Conservation (phyloP, 768 basidiomycete species). For the Serendipita sp. region DNA sequence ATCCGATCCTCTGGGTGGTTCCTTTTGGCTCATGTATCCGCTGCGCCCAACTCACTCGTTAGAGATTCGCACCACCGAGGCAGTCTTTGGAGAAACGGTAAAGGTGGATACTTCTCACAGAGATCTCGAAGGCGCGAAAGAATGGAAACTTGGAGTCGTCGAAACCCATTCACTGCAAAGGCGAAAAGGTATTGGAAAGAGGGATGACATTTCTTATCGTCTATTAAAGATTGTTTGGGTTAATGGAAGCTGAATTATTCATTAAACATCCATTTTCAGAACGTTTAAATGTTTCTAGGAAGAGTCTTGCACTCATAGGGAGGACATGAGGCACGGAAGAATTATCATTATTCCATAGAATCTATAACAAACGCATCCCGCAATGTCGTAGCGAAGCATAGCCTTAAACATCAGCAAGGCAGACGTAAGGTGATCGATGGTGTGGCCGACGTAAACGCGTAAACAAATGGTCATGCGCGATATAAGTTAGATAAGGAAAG, state of each 20-base stretch:
- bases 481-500: too few species aligned
- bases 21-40: slow-evolving; percentile 64
- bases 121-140: slow-evolving; percentile 6
- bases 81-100: slow-evolving; percentile 41
- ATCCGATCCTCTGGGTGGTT: slow-evolving; percentile 19
- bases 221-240: slow-evolving; percentile 64
- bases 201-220: slow-evolving; percentile 53
- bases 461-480: too few species aligned
- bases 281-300: too few species aligned
- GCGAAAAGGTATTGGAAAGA: slow-evolving; percentile 42
- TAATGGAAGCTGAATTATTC: slow-evolving; percentile 10
- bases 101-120: slow-evolving; percentile 14
- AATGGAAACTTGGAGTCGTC: slow-evolving; percentile 30
- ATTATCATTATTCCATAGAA: too few species aligned
- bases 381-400: too few species aligned
- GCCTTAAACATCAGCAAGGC: too few species aligned
- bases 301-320: too few species aligned
- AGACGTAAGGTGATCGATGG: too few species aligned
- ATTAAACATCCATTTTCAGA: too few species aligned
- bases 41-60: slow-evolving; percentile 36
- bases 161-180: slow-evolving; percentile 32
- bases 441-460: too few species aligned
- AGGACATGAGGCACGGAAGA: too few species aligned
- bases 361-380: too few species aligned
- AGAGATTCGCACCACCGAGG: slow-evolving; percentile 44